These are phyloP conservation scores for Lecanosticta acicola DNA, from an alignment of 2,329 filamentous ascomycete species.

Conservation along the genomic window DNA sequence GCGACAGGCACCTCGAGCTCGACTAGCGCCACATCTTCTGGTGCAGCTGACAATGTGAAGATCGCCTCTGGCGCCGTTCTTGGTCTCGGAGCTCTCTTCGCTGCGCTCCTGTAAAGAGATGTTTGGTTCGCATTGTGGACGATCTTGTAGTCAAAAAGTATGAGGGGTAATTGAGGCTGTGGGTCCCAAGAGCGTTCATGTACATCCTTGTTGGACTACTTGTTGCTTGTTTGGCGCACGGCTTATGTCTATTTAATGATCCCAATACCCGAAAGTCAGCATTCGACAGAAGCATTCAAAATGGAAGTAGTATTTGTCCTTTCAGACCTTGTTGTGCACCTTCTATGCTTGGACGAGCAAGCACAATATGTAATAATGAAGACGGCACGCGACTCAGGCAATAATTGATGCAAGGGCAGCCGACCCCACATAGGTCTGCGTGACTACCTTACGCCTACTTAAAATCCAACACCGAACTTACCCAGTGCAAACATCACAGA, in stretches of 20 bases:
- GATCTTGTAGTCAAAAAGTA: constrained; percentile 1
- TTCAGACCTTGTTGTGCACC: too few relatives aligned
- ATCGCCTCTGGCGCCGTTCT: constrained; percentile 32
- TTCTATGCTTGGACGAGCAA: too few relatives aligned
- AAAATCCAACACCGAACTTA: too few relatives aligned
- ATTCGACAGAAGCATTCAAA: too few relatives aligned
- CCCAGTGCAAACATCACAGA: too few relatives aligned
- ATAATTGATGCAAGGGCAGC: too few relatives aligned
- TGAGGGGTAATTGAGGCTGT: constrained; percentile 4
- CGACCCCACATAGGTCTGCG: too few relatives aligned
- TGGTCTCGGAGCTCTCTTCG: constrained; percentile 35
- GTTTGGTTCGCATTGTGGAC: background rate
- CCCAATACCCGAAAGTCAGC: constrained; percentile 2
- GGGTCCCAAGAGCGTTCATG: constrained; percentile 5
- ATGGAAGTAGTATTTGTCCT: too few relatives aligned
- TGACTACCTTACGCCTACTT: too few relatives aligned
- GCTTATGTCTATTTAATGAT: background rate
- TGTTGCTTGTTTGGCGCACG: background rate
- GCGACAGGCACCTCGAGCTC: constrained; percentile 22
- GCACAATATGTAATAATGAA: too few relatives aligned
- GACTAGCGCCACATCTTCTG: constrained; percentile 15
- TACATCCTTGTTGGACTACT: background rate
- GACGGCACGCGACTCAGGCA: too few relatives aligned
- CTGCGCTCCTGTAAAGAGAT: constrained; percentile 32
- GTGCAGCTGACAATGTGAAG: constrained; percentile 27